Base-by-base conservation (phyloP, 2,329 filamentous ascomycete species). In the Fusarium sp. region DNA sequence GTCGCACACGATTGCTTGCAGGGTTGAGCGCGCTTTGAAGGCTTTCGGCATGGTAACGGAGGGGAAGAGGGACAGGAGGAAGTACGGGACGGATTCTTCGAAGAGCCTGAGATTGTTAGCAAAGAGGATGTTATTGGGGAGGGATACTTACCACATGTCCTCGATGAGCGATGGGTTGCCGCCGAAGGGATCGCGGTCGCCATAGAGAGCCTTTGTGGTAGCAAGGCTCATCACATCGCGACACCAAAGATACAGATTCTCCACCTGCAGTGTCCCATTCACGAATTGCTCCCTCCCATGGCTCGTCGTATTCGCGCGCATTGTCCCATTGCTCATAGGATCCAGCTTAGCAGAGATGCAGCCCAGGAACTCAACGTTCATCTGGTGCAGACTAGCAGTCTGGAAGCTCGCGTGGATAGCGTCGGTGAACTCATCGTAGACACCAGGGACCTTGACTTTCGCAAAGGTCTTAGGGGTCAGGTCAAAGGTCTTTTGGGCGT, bases 181-280 rank as follows among this genome's bases (percentile, higher is more conserved):
- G n/a, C 67, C 74, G 32, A 83, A 76, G 0, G 82, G 82, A 56
- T 84, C 83, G 3, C 79, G 59, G 1, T 79, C 76, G 3, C 83
- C 83, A 45, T 80, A 83, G 22, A 86, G 72, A 5, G 79, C 77
- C 26, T 76, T 64, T 10, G 75, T 75, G 0, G 79, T 81, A 7
- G 81, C 80, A 5, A 78, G 52, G 3, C 78, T 79, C 58, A 83
- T 78, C 5, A 77, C 60, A 10, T 78, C 60, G 13, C 80, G 74
- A 13, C 79, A 41, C 80, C 80, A 83, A 1, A 74, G 30, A 63
- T 75, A 84, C 1, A 84, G 48, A 17, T 79, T 79, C 2, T 76
- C 73, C 10, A 79, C 72, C 26, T 77, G 64, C 6, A 77, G 39
- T 0, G 64, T 70, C 5, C 74, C 65, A 19, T 60, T n/a, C 2